Percentiles rank a stretch among this genome's conserved stretches.
phyloP scores from a whole-genome alignment of 192 early-diverging fungal genomes.

The Backusella circina region DNA sequence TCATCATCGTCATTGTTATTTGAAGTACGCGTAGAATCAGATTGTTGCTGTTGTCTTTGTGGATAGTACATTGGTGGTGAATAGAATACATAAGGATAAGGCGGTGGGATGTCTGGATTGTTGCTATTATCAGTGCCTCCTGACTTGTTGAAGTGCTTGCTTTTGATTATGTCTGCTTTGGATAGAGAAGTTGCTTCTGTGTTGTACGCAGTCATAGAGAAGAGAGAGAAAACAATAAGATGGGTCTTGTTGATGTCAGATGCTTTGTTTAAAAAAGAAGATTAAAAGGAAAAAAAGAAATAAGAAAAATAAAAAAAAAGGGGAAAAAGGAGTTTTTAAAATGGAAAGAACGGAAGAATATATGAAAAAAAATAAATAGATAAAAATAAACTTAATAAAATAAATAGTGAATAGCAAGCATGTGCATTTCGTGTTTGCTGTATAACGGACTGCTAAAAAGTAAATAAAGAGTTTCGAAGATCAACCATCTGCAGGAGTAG shows the following conservation, averaged over 20 bases:
- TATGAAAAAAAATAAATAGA: neutral
- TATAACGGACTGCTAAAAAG: neutral
- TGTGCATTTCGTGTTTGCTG: neutral
- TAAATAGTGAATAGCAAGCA: neutral
- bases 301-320: neutral
- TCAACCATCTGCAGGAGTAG: conserved; percentile 2
- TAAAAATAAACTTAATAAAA: neutral
- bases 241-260: neutral
- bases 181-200: neutral
- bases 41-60: neutral
- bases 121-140: neutral
- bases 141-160: neutral
- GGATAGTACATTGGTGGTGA: conserved; percentile 16
- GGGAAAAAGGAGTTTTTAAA: neutral
- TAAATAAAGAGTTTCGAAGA: neutral
- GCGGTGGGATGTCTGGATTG: neutral
- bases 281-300: neutral
- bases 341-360: neutral
- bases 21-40: neutral
- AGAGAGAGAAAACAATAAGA: neutral
- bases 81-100: conserved; percentile 1
- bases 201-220: neutral
- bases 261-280: neutral
- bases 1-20: conserved; percentile 24
- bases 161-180: neutral